Base-by-base conservation (phyloP, 306 rosid species). In the Pterocarpus macrocarpus region DNA sequence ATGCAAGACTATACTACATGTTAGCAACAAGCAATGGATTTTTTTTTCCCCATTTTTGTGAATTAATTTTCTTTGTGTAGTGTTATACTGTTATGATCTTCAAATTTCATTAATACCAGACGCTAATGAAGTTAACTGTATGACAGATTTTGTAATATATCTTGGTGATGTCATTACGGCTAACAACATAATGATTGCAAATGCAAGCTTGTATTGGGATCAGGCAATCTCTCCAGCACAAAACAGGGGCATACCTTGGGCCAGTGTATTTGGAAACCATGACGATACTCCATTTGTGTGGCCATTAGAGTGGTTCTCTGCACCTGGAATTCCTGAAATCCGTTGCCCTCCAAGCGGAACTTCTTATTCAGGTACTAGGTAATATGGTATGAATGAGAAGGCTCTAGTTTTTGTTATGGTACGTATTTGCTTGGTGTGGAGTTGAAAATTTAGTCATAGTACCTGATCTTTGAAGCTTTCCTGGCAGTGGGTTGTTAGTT, bases 141-240 rank as follows among this genome's bases (percentile, higher is more conserved):
- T 78, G 70, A 69, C 89, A 94, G 97, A 92, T 89, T 95, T 95
- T 82, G 97, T 95, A 14, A 80, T 95, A 66, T 92, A 95, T 82
- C 94, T 95, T 30, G 97, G 98, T 53, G 98, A 92, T 84, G 90
- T 95, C 3, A 77, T 95, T 59, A 90, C 97, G n/a, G 95, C 95
- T 15, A 95, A 92, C 84, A 95, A 91, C 83, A 80, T 95, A 7
- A 85, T 85, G 80, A 80, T 89, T 50, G 80, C 71, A 76, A 95
- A 92, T 87, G 95, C 95, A 81, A 92, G 79, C 84, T 84, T 88
- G 86, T 95, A 91, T 55, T 92, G 97, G 97, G 91, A 92, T 70
- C 89, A 62, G 56, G 98, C 98, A 64, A 76, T 68, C 71, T 90
- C 94, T 56, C 97, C 97, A 30, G 72, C 95, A 52, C 90, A 87